phyloP scores from a whole-genome alignment of 2,329 filamentous ascomycete species.

The Fusarium napiforme region DNA sequence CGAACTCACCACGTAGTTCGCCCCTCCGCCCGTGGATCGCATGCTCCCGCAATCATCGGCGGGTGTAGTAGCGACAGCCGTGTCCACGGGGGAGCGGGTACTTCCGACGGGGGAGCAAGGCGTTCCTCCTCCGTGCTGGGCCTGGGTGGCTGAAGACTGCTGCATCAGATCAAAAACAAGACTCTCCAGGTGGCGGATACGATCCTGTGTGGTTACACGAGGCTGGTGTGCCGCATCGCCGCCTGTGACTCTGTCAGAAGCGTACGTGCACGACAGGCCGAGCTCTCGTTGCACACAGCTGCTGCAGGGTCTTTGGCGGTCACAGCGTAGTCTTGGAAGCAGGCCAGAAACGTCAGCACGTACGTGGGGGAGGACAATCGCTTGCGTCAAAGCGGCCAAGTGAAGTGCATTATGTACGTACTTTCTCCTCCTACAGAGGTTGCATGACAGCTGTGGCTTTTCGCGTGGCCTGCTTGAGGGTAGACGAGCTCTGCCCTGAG shows the following conservation, averaged over 20 bases:
- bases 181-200: conserved; percentile 42
- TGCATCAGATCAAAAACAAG: conserved; percentile 45
- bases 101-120: not conserved
- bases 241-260: not conserved
- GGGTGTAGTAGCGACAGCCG: not conserved
- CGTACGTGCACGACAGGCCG: conserved; percentile 5
- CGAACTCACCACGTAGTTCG: conserved; percentile 49
- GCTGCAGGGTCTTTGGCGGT: conserved; percentile 18
- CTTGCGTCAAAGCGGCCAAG: not conserved
- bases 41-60: conserved; percentile 49
- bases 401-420: not conserved
- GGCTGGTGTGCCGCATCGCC: not conserved
- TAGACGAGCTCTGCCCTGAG: conserved; percentile 8
- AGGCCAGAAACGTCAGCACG: not conserved
- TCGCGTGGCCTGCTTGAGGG: conserved; percentile 11
- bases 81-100: not conserved
- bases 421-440: conserved; percentile 18
- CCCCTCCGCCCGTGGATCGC: conserved; percentile 29
- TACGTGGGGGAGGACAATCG: not conserved
- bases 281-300: conserved; percentile 15
- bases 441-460: conserved; percentile 18
- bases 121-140: not conserved
- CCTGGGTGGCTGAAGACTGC: conserved; percentile 4
- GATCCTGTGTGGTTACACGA: conserved; percentile 6
- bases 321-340: conserved; percentile 6